Conservation (phyloP, 495 filamentous ascomycete species). For the Penicillium lividum region DNA sequence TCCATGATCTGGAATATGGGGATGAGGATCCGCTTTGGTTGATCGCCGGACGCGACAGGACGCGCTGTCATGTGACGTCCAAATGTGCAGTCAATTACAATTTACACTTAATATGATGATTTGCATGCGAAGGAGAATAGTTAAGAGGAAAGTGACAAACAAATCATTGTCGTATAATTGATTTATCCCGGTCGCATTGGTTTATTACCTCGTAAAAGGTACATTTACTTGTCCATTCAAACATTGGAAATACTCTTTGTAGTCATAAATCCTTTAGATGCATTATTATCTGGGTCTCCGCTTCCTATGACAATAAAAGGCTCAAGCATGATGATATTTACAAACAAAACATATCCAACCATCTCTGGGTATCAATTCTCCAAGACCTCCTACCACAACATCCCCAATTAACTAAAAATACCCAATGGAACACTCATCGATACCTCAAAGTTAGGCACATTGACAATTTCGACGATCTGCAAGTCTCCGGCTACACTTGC, state of each 20-base stretch:
- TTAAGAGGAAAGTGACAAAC: neutral
- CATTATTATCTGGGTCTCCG: neutral
- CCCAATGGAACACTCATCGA: slow-evolving; percentile 48
- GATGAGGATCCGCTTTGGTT: slow-evolving; percentile 2
- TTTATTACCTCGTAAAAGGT: neutral
- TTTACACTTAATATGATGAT: neutral
- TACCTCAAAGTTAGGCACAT: slow-evolving; percentile 52
- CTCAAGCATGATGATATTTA: slow-evolving; percentile 17
- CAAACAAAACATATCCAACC: slow-evolving; percentile 11
- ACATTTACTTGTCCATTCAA: neutral
- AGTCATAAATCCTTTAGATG: neutral
- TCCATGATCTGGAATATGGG: slow-evolving; percentile 4
- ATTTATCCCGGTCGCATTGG: neutral
- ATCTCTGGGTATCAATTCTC: slow-evolving; percentile 19
- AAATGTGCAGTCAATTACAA: neutral
- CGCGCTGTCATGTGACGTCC: slow-evolving; percentile 37
- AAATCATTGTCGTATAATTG: neutral
- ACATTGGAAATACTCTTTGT: neutral
- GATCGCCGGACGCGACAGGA: slow-evolving; percentile 23
- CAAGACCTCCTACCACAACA: neutral
- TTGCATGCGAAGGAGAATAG: neutral
- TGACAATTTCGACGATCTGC: slow-evolving; percentile 49
- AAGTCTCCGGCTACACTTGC: slow-evolving; percentile 49
- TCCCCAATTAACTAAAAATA: slow-evolving; percentile 32
- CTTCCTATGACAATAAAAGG: neutral